Percentiles rank a stretch among this genome's conserved stretches.
phyloP scores from a whole-genome alignment of 2,329 filamentous ascomycete species.

The Talaromyces sp. region DNA sequence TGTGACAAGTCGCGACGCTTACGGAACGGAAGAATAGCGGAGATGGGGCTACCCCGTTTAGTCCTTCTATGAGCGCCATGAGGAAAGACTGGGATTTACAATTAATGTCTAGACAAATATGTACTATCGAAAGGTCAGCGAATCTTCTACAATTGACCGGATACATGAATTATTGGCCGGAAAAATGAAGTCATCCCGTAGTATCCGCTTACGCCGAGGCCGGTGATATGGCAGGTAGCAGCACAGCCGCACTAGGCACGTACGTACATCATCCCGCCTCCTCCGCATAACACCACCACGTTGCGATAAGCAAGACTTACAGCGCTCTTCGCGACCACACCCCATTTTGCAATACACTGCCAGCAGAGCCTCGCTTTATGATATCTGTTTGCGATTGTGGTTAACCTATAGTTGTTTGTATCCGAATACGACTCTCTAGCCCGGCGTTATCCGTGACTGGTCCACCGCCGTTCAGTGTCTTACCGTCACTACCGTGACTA shows the following conservation, averaged over 20 bases:
- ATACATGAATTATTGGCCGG: neutral
- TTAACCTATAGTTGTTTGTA: conserved; percentile 2
- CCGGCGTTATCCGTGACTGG: neutral
- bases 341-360: neutral
- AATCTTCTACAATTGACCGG: neutral
- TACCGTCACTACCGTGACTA: conserved; percentile 1
- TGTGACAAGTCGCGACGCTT: neutral
- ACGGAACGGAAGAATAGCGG: conserved; percentile 12
- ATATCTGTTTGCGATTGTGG: neutral
- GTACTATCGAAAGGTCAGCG: neutral
- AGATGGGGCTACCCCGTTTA: neutral
- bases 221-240: neutral
- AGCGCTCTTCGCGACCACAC: neutral
- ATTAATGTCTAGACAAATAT: neutral
- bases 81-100: neutral
- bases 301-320: neutral
- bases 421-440: neutral
- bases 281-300: conserved; percentile 7
- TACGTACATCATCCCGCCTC: conserved; percentile 4
- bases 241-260: conserved; percentile 3
- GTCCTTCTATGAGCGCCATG: neutral
- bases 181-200: conserved; percentile 1
- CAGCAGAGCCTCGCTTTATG: neutral
- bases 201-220: conserved; percentile 4
- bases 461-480: neutral